A percentile compares a stretch with the other conserved stretches of the same genome.
Conservation (phyloP, 768 basidiomycete species). For the Tylopilus sp. region DNA sequence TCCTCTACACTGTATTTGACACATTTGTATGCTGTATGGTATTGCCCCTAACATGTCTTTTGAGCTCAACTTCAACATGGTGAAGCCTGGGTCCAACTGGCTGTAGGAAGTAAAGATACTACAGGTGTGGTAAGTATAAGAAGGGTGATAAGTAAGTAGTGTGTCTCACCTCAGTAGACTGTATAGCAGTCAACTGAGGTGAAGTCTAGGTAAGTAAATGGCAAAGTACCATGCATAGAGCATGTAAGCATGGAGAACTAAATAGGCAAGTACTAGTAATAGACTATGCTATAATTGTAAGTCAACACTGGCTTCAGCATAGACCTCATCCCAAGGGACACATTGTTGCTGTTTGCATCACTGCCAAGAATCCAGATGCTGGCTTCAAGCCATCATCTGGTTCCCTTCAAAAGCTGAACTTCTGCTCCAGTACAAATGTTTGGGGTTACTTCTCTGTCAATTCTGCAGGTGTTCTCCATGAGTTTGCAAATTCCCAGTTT, state of each 20-base stretch:
- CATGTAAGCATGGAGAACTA: too few species aligned
- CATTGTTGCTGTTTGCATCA: conserved; percentile 98
- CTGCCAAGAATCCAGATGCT: conserved; percentile 98
- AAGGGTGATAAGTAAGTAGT: too few species aligned
- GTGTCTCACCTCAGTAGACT: too few species aligned
- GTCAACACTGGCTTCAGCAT: too few species aligned
- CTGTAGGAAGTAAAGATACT: too few species aligned
- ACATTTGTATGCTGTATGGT: conserved; percentile 94
- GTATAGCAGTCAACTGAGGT: too few species aligned
- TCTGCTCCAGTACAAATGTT: conserved; percentile 98
- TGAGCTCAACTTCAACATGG: conserved; percentile 96
- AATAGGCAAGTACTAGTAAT: too few species aligned
- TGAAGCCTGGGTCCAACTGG: too few species aligned
- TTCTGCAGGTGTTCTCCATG: conserved; percentile 93
- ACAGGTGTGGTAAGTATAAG: too few species aligned
- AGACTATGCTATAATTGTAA: too few species aligned
- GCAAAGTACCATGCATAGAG: too few species aligned
- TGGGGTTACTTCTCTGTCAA: conserved; percentile 99
- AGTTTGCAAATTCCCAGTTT: conserved; percentile 99
- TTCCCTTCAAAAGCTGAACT: conserved; percentile 96
- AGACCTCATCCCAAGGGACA: conserved; percentile 97
- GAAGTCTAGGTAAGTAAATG: too few species aligned
- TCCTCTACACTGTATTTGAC: conserved; percentile 90
- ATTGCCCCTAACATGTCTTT: conserved; percentile 85
- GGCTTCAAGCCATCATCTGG: conserved; percentile 99